Conservation (phyloP, 1,139 yeast genomes). For the Pneumocystis canis region DNA sequence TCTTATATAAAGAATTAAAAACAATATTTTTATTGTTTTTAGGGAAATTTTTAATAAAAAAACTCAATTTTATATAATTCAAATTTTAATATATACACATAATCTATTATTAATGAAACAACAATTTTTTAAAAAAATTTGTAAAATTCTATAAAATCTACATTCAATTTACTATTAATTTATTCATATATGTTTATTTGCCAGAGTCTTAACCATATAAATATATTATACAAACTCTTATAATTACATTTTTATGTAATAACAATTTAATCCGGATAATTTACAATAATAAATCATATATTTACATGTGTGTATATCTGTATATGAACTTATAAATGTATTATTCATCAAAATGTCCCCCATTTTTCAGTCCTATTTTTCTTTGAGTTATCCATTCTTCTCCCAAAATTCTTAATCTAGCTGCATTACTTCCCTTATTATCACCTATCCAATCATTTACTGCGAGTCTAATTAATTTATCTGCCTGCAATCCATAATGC, state of each 20-base stretch:
- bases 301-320: not conserved
- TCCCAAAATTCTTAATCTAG: not conserved
- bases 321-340: not conserved
- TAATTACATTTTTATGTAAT: too few species aligned
- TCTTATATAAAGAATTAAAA: too few species aligned
- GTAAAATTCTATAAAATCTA: too few species aligned
- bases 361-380: not conserved
- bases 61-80: too few species aligned
- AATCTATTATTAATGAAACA: too few species aligned
- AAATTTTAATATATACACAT: too few species aligned
- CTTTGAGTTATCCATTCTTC: not conserved
- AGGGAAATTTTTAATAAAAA: too few species aligned
- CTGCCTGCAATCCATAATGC: slow-evolving; percentile 56
- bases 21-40: too few species aligned
- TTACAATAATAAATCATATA: not conserved
- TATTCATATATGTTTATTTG: too few species aligned
- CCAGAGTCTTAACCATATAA: not conserved
- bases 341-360: slow-evolving; percentile 1
- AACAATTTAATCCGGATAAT: not conserved
- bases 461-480: slow-evolving; percentile 35
- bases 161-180: too few species aligned
- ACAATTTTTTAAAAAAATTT: too few species aligned
- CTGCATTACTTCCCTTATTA: not conserved
- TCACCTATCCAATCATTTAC: slow-evolving; percentile 1
- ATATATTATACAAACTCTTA: too few species aligned